Evolutionary conservation across 1,284 basidiomycete species (phyloP).

Genomic region (Entoloma clypeatum): DNA sequence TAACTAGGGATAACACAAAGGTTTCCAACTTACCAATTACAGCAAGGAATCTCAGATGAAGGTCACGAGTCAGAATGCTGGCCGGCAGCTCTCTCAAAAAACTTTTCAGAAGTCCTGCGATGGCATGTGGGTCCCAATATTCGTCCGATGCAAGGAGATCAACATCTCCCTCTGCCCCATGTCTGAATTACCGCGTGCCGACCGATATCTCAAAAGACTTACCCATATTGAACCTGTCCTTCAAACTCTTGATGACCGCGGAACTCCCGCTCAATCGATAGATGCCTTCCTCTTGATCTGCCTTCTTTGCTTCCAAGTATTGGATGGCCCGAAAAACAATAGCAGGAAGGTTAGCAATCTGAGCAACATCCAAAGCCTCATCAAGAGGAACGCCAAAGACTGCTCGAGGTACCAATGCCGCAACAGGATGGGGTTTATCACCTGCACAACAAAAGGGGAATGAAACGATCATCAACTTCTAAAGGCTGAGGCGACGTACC

Average conservation of each 20-base stretch:
- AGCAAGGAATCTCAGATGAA: conserved; percentile 83
- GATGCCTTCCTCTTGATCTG: conserved; percentile 96
- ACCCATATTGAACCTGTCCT: conserved; percentile 91
- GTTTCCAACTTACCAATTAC: conserved; percentile 73
- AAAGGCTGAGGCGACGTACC: conserved; percentile 28
- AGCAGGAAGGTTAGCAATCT: conserved; percentile 88
- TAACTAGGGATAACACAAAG: conserved; percentile 5
- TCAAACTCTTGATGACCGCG: conserved; percentile 90
- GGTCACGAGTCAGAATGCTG: conserved; percentile 87
- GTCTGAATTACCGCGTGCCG: conserved; percentile 7
- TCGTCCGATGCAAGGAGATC: conserved; percentile 83
- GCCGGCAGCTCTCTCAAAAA: conserved; percentile 89
- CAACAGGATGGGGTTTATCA: conserved; percentile 42
- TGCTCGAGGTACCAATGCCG: conserved; percentile 52
- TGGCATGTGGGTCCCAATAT: conserved; percentile 93
- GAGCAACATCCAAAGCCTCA: conserved; percentile 85
- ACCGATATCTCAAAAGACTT: conserved; percentile 25
- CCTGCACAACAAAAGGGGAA: conserved; percentile 24
- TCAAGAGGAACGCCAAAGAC: conserved; percentile 90
- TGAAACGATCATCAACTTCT: conserved; percentile 2
- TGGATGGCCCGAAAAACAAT: conserved; percentile 94
- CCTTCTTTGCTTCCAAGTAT: conserved; percentile 86
- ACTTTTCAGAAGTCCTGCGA: conserved; percentile 87
- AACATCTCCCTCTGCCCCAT: conserved; percentile 77
- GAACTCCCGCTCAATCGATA: conserved; percentile 93